Evolutionary conservation across 345 rosid genomes (phyloP).

Genomic region (Citrus medica): DNA sequence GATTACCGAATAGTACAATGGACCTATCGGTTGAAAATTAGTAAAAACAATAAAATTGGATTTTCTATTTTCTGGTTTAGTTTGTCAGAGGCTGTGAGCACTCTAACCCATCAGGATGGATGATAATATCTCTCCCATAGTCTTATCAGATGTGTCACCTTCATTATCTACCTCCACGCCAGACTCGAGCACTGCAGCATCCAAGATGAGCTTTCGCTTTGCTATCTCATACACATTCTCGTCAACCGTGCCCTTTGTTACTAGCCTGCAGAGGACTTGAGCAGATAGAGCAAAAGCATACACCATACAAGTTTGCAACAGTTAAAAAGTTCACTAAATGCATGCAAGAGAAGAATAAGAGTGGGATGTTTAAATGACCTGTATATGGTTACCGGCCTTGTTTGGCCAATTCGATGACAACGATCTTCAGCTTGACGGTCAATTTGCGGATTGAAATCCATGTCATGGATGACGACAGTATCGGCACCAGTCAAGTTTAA

Average conservation of each 20-base stretch:
- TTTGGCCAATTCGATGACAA: conserved; percentile 96
- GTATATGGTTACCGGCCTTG: conserved; percentile 82
- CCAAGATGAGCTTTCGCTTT: conserved; percentile 72
- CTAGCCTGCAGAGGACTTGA: conserved; percentile 49
- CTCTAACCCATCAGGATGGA: conserved; percentile 67
- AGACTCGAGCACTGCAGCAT: conserved; percentile 88
- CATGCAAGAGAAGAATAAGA: background rate
- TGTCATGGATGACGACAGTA: conserved; percentile 80
- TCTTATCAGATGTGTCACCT: conserved; percentile 60
- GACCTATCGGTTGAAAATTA: background rate
- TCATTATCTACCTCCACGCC: conserved; percentile 59
- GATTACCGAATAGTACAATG: conserved; percentile 17
- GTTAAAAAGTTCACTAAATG: too few species aligned
- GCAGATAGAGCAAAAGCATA: background rate
- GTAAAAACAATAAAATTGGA: background rate
- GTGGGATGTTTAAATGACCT: conserved; percentile 39
- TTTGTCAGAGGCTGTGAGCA: background rate
- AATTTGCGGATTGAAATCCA: conserved; percentile 98
- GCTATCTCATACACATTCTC: conserved; percentile 95
- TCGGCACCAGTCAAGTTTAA: conserved; percentile 93
- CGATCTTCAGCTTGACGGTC: conserved; percentile 96
- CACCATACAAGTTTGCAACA: background rate
- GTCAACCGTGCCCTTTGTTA: conserved; percentile 87
- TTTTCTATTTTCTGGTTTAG: background rate
- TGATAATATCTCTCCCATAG: conserved; percentile 88